Base-by-base conservation (phyloP, 108 stramenopile species). In the Ochromonas danica region DNA sequence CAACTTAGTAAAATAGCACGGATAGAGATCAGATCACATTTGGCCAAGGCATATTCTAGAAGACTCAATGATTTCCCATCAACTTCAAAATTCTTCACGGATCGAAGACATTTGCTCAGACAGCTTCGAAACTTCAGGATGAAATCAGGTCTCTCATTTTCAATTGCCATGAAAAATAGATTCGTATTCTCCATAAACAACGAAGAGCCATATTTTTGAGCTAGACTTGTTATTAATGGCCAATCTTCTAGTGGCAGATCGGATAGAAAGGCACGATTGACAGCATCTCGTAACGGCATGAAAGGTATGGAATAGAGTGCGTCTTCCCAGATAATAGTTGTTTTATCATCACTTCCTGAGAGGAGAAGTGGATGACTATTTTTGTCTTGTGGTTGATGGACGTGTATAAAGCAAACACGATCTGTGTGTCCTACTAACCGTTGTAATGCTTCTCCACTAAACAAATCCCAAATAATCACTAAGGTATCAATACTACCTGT, bases 381-480 rank as follows among this genome's bases (percentile, higher is more conserved):
- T 28, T 35, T 35, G 33, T 36, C 10, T 36, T 3, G 63, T 36
- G 63, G 63, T 6, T 22, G 6, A 36, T 14, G 25, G 3, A 67
- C 35, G 33, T 3, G 14, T 6, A 67, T 28, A 10, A 67, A 67
- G 6, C 31, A 33, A 10, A 67, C 31, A 10, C 63, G 63, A 6
- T 75, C 72, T 6, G 72, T 75, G 51, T 75, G 72, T 6, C 72
- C 72, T 6, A 57, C 31, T 28, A 75, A 36, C 72, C 10, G 3
- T 41, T 60, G 25, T 14, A 75, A 6, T 41, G 3, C 14, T 27
- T 39, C 10, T 3, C 72, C 72, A 6, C 14, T 75, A 3, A 35
- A 3, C 40, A 75, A 36, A 31, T 45, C 22, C 72, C 72, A 75
- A 10, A 75, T 14, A 28, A 45, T 75, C 10, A 75, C 17, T 10